Conservation (phyloP, 2,329 filamentous ascomycete genomes). For the Paramyrothecium sp. region DNA sequence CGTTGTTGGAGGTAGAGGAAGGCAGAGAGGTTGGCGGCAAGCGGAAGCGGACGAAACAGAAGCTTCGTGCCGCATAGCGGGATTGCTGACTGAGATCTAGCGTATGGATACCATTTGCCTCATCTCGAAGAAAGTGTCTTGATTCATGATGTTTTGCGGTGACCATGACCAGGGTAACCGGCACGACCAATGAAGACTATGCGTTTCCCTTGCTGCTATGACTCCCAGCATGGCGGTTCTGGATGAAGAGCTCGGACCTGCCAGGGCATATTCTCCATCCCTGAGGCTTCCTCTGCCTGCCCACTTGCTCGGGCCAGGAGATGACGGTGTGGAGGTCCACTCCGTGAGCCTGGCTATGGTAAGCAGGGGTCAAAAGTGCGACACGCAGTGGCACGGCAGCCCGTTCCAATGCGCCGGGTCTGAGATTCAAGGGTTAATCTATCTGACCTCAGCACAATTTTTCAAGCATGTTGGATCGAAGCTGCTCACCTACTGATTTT, state of each 20-base stretch:
- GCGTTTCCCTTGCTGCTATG: no score
- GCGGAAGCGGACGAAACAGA: conserved; percentile 61
- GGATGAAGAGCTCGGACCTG: no score
- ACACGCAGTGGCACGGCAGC: not conserved
- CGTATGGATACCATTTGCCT: not conserved
- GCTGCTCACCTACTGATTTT: no score
- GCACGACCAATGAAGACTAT: not conserved
- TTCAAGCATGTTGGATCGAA: no score
- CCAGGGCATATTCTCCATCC: no score
- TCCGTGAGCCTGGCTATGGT: no score
- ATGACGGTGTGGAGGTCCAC: no score
- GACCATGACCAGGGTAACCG: not conserved
- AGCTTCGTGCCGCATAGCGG: conserved; percentile 38
- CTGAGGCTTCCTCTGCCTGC: no score
- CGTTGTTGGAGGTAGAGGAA: conserved; percentile 86
- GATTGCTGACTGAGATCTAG: not conserved
- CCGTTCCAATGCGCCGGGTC: not conserved
- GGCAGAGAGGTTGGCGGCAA: conserved; percentile 90
- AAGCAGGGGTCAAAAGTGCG: not conserved
- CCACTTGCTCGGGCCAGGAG: no score
- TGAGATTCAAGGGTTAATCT: not conserved
- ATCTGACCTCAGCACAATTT: not conserved
- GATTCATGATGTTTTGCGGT: not conserved
- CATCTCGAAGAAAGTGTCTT: not conserved
- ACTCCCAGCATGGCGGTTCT: no score